Evolutionary conservation across 345 rosid genomes (phyloP).

Genomic region (Schrenkiella parvula): DNA sequence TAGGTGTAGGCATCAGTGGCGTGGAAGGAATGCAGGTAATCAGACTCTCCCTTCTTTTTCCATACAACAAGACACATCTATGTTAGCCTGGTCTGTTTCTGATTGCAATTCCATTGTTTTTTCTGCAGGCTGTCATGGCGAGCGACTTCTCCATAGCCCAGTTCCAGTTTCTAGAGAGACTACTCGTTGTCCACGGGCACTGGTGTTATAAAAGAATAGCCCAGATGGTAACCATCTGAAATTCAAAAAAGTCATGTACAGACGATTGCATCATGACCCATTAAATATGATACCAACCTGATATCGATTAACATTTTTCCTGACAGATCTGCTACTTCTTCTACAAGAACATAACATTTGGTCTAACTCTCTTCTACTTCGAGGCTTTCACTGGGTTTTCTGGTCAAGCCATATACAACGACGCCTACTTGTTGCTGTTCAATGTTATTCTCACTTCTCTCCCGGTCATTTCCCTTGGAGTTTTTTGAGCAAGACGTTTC

Average conservation of each 20-base stretch:
- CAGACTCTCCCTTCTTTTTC: neutral
- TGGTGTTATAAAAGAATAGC: conserved; percentile 83
- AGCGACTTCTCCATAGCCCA: conserved; percentile 80
- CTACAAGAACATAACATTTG: conserved; percentile 77
- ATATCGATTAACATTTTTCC: conserved; percentile 30
- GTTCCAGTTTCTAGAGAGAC: conserved; percentile 64
- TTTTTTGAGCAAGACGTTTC: conserved; percentile 73
- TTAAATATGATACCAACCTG: neutral
- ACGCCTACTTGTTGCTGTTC: conserved; percentile 64
- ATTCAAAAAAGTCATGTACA: conserved; percentile 13
- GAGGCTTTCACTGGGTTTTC: conserved; percentile 64
- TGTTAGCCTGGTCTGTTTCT: neutral
- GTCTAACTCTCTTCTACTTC: conserved; percentile 71
- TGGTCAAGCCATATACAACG: conserved; percentile 59
- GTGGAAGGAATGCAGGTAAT: conserved; percentile 90
- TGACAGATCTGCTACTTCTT: conserved; percentile 58
- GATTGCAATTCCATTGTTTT: conserved; percentile 9
- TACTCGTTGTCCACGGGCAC: conserved; percentile 81
- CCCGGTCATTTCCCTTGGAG: conserved; percentile 71
- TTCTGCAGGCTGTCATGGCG: conserved; percentile 76
- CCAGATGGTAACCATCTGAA: conserved; percentile 56
- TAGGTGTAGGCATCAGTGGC: conserved; percentile 87
- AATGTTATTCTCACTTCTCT: conserved; percentile 69
- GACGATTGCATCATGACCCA: neutral
- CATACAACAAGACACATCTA: neutral